Conservation (phyloP, 345 rosid species). For the Dovyalis caffra region DNA sequence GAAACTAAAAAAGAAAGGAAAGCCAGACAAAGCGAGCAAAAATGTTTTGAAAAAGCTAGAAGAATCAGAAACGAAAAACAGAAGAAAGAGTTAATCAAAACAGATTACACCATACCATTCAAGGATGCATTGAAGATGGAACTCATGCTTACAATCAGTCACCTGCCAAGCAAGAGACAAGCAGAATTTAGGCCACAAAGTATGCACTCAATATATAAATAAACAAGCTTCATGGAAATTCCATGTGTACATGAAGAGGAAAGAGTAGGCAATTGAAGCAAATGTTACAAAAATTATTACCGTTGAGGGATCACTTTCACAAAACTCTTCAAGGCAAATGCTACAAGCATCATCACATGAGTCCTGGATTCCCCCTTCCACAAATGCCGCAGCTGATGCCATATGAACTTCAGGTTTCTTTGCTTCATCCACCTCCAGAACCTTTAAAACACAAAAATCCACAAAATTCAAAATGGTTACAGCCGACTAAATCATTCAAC, state of each 20-base stretch:
- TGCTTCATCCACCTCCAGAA: conserved; percentile 31
- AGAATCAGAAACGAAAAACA: neutral
- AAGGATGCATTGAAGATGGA: conserved; percentile 38
- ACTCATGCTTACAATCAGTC: conserved; percentile 35
- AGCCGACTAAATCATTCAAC: neutral
- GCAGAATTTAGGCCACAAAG: conserved; percentile 1
- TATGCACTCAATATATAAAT: neutral
- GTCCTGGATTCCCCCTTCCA: conserved; percentile 39
- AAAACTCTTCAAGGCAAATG: conserved; percentile 33
- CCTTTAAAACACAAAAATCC: conserved; percentile 24
- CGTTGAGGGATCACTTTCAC: conserved; percentile 29
- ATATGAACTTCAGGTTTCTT: conserved; percentile 20
- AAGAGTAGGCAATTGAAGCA: neutral
- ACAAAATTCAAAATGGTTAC: neutral
- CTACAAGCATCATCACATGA: conserved; percentile 37
- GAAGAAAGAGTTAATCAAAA: neutral
- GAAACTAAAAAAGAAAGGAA: neutral
- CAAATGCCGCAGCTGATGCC: conserved; percentile 38
- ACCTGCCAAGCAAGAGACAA: conserved; percentile 11
- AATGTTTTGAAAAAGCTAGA: neutral
- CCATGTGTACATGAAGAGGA: neutral
- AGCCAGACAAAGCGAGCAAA: neutral
- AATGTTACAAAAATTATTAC: conserved; percentile 7
- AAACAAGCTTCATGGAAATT: neutral
- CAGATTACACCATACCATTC: conserved; percentile 22